These are phyloP conservation scores for Punctularia strigosozonata DNA, from an alignment of 768 basidiomycete species.

Conservation along the genomic window DNA sequence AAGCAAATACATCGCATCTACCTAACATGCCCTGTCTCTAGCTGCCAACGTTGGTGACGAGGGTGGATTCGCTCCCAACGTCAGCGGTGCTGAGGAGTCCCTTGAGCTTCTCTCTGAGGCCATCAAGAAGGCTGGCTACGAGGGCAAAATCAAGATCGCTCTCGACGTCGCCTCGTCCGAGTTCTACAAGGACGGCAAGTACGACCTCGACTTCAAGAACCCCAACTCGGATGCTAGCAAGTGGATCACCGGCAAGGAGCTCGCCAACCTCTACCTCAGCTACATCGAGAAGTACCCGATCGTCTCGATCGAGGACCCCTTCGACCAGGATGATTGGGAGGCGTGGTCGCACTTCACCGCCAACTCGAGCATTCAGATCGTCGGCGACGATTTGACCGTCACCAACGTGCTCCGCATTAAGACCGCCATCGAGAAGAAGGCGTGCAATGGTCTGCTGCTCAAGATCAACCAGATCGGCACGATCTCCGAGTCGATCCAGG, in stretches of 20 bases:
- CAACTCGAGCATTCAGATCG: slow-evolving; percentile 74
- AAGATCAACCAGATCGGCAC: slow-evolving; percentile 99
- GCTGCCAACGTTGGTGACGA: slow-evolving; percentile 99
- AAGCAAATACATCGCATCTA: neutral
- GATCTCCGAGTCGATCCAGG: slow-evolving; percentile 97
- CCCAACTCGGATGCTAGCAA: slow-evolving; percentile 97
- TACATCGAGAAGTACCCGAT: slow-evolving; percentile 94
- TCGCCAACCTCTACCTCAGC: slow-evolving; percentile 82
- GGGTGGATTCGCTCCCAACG: slow-evolving; percentile 99
- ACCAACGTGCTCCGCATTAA: slow-evolving; percentile 96
- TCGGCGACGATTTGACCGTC: slow-evolving; percentile 95
- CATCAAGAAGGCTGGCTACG: slow-evolving; percentile 96
- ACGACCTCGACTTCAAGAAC: slow-evolving; percentile 99
- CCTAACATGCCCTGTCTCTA: slow-evolving; percentile 18
- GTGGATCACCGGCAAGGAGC: slow-evolving; percentile 87
- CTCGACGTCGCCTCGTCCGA: slow-evolving; percentile 98
- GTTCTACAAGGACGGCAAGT: slow-evolving; percentile 99
- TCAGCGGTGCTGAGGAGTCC: slow-evolving; percentile 92
- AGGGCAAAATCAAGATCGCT: slow-evolving; percentile 97
- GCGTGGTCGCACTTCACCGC: slow-evolving; percentile 91
- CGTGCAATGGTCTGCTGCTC: slow-evolving; percentile 95
- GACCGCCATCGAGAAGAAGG: slow-evolving; percentile 99
- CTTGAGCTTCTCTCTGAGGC: slow-evolving; percentile 93
- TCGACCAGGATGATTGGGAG: slow-evolving; percentile 99
- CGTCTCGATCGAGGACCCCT: slow-evolving; percentile 93